Conservation (phyloP, 108 stramenopile species). For the Seminavis robusta region DNA sequence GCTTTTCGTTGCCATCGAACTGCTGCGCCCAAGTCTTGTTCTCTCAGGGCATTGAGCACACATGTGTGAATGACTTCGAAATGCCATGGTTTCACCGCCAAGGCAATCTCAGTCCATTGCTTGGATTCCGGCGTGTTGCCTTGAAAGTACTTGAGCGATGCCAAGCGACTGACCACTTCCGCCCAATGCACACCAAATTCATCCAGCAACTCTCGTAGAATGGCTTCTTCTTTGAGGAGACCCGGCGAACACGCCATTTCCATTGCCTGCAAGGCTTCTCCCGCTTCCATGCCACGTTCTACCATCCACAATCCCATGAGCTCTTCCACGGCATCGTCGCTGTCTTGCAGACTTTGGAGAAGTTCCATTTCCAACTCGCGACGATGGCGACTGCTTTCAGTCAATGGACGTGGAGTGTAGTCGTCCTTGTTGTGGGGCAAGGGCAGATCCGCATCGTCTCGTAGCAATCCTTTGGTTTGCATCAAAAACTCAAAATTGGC, state of each 20-base stretch:
- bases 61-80: slow-evolving; percentile 20
- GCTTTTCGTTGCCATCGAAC: neutral
- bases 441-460: too few species aligned
- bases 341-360: neutral
- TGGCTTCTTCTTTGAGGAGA: slow-evolving; percentile 12
- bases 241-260: slow-evolving; percentile 18
- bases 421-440: too few species aligned
- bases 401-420: too few species aligned
- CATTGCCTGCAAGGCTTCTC: slow-evolving; percentile 12
- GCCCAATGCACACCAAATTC: slow-evolving; percentile 18
- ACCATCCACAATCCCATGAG: slow-evolving; percentile 4
- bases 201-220: slow-evolving; percentile 11
- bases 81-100: slow-evolving; percentile 33
- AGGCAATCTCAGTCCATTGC: slow-evolving; percentile 8
- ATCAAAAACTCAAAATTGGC: too few species aligned
- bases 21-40: slow-evolving; percentile 2
- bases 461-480: too few species aligned
- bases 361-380: slow-evolving; percentile 4
- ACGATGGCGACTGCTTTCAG: too few species aligned
- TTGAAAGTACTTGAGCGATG: slow-evolving; percentile 16
- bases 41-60: slow-evolving; percentile 1
- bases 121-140: slow-evolving; percentile 7
- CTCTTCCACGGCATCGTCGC: slow-evolving; percentile 8
- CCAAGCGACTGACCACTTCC: slow-evolving; percentile 25
- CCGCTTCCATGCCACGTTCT: slow-evolving; percentile 8